Conservation (phyloP, 148 eudicot species). For the Cornus kousa region DNA sequence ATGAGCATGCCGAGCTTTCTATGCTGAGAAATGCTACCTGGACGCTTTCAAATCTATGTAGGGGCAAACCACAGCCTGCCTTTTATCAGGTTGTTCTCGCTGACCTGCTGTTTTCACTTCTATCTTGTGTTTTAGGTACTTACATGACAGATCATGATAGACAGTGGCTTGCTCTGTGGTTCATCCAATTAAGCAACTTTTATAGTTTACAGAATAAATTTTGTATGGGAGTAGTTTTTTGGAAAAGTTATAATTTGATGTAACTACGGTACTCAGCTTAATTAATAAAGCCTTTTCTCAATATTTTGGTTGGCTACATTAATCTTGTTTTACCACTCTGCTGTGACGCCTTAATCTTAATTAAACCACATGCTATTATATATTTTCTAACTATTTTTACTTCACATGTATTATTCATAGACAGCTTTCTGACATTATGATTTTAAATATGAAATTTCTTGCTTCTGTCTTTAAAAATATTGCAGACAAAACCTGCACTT, state of each 20-base stretch:
- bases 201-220: no score
- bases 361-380: no score
- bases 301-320: no score
- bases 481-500: constrained; percentile 60
- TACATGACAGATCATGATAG: neutral
- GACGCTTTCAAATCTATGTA: constrained; percentile 54
- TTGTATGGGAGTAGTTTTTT: no score
- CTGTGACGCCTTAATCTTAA: no score
- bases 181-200: neutral
- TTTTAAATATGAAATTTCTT: neutral
- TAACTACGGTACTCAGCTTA: neutral
- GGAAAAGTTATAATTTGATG: neutral
- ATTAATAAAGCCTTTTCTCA: no score
- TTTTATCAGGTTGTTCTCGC: constrained; percentile 39
- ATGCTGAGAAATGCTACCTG: constrained; percentile 62
- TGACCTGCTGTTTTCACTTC: neutral
- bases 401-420: neutral
- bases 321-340: no score
- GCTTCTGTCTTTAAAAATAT: neutral
- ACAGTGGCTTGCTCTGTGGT: neutral
- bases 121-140: neutral
- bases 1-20: constrained; percentile 48
- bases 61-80: constrained; percentile 50
- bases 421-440: neutral
- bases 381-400: no score